Conservation (phyloP, 768 basidiomycete genomes). For the Tylopilus sp. region DNA sequence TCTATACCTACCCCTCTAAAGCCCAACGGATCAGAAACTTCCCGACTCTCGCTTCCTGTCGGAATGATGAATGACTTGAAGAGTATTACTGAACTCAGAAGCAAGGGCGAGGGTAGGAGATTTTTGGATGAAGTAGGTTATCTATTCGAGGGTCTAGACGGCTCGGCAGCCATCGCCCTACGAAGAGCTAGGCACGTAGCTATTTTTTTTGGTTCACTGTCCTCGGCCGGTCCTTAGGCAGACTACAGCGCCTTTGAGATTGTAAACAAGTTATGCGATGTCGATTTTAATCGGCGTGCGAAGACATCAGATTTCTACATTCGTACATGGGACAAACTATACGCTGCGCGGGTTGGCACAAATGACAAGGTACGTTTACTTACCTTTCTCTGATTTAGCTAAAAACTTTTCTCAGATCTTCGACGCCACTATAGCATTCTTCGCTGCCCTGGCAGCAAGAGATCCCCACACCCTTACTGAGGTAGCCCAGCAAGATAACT, state of each 20-base stretch:
- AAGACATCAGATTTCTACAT: conserved; percentile 71
- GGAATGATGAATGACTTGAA: conserved; percentile 73
- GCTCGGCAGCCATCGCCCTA: conserved; percentile 48
- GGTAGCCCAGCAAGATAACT: conserved; percentile 38
- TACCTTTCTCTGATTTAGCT: not conserved
- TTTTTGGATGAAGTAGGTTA: conserved; percentile 86
- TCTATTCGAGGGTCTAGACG: conserved; percentile 74
- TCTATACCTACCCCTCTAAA: conserved; percentile 4
- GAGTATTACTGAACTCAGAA: conserved; percentile 77
- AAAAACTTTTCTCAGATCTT: conserved; percentile 45
- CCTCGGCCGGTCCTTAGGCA: not conserved
- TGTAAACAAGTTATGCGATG: conserved; percentile 66
- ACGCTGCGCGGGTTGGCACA: conserved; percentile 53
- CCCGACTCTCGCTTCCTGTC: conserved; percentile 40
- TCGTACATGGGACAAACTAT: conserved; percentile 66
- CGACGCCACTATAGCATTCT: conserved; percentile 60
- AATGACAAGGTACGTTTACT: conserved; percentile 52
- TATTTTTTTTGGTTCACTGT: not conserved
- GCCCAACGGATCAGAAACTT: conserved; percentile 33
- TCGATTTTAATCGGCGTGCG: conserved; percentile 75
- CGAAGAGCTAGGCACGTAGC: conserved; percentile 60
- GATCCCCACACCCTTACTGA: conserved; percentile 55
- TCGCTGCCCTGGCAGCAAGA: conserved; percentile 58
- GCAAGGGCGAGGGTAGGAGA: conserved; percentile 74
- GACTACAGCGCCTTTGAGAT: conserved; percentile 68